These are phyloP conservation scores for Syzygium oleosum DNA, from an alignment of 345 rosid genomes.

Conservation along the genomic window DNA sequence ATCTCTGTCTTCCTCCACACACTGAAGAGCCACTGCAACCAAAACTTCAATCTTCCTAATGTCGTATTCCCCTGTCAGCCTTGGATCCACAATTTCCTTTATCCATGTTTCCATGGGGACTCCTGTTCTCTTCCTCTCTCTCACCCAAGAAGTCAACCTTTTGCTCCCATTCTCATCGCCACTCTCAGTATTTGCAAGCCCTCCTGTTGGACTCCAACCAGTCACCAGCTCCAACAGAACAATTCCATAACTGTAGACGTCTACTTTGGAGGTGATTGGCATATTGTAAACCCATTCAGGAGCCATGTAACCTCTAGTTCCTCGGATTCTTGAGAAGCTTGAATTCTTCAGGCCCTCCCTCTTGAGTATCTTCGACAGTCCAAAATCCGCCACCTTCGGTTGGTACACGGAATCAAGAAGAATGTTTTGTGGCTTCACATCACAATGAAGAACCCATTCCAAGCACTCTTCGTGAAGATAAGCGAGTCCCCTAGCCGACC, in stretches of 20 bases:
- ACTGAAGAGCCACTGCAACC: conserved; percentile 10
- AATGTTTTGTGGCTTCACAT: not conserved
- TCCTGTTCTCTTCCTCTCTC: not conserved
- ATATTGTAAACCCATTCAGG: not conserved
- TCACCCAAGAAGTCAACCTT: not conserved
- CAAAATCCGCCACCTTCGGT: not conserved
- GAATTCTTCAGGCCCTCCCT: not conserved
- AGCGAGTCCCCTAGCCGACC: not conserved
- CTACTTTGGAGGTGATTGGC: not conserved
- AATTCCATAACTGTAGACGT: not conserved
- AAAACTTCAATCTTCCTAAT: not conserved
- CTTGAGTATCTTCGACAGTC: not conserved
- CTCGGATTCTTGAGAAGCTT: not conserved
- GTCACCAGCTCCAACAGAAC: not conserved
- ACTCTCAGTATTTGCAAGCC: not conserved
- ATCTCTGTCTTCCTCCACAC: conserved; percentile 12
- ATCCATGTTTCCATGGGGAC: not conserved
- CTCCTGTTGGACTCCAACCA: not conserved
- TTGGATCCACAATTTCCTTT: conserved; percentile 10
- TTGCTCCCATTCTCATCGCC: not conserved
- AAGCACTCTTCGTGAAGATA: not conserved
- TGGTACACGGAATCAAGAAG: not conserved
- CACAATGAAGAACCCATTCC: not conserved
- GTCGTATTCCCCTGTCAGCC: conserved; percentile 1
- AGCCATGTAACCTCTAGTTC: not conserved